Base-by-base conservation (phyloP, 371 early-diverging fungal species). In the Lichtheimia ramosa region DNA sequence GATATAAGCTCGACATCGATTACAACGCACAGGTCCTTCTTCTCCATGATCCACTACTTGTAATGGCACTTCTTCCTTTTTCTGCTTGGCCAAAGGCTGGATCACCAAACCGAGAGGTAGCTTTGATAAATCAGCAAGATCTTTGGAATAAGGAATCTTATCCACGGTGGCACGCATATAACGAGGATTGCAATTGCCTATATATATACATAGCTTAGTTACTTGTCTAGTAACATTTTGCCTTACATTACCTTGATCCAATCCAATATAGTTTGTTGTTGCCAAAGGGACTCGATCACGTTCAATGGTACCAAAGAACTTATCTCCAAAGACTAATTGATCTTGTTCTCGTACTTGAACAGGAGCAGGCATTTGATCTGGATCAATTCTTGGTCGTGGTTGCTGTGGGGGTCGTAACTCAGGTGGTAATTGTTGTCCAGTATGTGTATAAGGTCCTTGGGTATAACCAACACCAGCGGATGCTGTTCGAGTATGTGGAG, bases 281-380 rank as follows among this genome's bases (percentile, higher is more conserved):
- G 94, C 89, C 54, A 94, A 74, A 12, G 98, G 99, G 8, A 91
- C 84, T 5, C 79, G 75, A 56, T 83, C 87, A 20, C 83, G 70
- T 21, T 90, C 88, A 5, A 78, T 67, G 0, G 97, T 96, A n/a
- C 86, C 79, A 77, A 89, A 96, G 46, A 73, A 75, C 14, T 83
- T 81, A 50, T 79, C 79, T 3, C 80, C 83, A 75, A 89, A 91
- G 10, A 80, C 57, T 6, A 79, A 75, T 69, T 95, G 92, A 68
- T 98, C 96, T 10, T 77, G 74, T 41, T 89, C 88, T 56, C 96
- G 92, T 24, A 96, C 96, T 25, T 86, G 84, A 3, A 95, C 87
- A 15, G 96, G 96, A 8, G 94, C 90, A 8, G 99, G 99, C 71
- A 98, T 93, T 67, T 96, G 94, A 71, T 93, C 89, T 4, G 97